Conservation (phyloP, 1,284 basidiomycete genomes). For the Macrocystidia cucumis region DNA sequence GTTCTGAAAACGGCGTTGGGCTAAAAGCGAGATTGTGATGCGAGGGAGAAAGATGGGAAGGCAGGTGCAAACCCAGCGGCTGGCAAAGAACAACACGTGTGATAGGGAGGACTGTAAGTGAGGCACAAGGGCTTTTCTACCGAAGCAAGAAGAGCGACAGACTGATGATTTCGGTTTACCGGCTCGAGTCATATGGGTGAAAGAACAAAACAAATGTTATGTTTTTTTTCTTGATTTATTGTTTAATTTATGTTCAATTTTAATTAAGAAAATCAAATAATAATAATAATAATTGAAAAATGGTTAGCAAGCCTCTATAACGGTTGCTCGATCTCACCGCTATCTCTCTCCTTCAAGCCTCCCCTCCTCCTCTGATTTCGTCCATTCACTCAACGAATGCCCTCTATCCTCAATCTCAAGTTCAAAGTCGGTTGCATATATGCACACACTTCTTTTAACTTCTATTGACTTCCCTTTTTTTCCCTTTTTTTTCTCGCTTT, state of each 20-base stretch:
- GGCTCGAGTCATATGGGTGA: not conserved
- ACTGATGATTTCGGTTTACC: not conserved
- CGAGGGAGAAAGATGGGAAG: too few relatives aligned
- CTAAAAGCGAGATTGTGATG: too few relatives aligned
- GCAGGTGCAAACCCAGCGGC: too few relatives aligned
- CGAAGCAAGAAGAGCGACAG: conserved; percentile 2
- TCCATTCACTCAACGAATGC: conserved; percentile 36
- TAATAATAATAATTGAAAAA: not conserved
- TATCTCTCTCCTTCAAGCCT: conserved; percentile 8
- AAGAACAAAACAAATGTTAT: conserved; percentile 1
- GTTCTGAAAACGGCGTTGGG: too few relatives aligned
- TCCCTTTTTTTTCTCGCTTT: too few relatives aligned
- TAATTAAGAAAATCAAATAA: conserved; percentile 1
- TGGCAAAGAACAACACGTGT: too few relatives aligned
- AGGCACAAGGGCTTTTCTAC: too few relatives aligned
- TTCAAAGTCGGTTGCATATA: conserved; percentile 54
- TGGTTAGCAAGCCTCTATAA: too few relatives aligned
- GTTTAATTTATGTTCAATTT: not conserved
- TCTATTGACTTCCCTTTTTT: too few relatives aligned
- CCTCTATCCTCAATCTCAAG: conserved; percentile 81
- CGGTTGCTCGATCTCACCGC: conserved; percentile 2
- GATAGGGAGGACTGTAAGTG: too few relatives aligned
- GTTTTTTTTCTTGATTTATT: not conserved
- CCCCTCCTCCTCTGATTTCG: conserved; percentile 10
- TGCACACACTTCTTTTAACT: conserved; percentile 14